Percentiles rank a stretch among this genome's conserved stretches.
phyloP scores from a whole-genome alignment of 176 grass and related monocot genomes.

The Oryza glumipatula region DNA sequence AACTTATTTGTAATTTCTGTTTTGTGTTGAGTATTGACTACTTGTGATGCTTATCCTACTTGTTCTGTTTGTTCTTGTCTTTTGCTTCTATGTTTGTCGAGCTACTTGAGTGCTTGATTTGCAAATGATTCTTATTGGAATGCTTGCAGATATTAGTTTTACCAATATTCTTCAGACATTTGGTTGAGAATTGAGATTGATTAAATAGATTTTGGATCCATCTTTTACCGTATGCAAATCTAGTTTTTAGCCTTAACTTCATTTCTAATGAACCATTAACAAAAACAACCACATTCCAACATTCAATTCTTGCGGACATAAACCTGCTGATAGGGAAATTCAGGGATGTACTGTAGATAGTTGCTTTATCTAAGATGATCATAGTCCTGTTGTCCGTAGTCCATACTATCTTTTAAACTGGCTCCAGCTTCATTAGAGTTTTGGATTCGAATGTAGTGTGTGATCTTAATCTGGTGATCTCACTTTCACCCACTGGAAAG shows the following conservation, averaged over 20 bases:
- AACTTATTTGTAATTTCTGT: slow-evolving; percentile 39
- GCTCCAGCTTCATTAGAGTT: background rate
- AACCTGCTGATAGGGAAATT: background rate
- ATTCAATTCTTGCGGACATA: background rate
- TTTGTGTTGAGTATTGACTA: slow-evolving; percentile 27
- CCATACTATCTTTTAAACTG: background rate
- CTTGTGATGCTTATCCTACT: background rate
- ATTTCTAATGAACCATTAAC: background rate
- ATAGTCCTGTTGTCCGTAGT: background rate
- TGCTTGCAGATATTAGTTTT: background rate
- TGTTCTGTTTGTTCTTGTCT: background rate
- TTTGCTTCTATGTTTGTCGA: background rate
- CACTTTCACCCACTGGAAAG: background rate
- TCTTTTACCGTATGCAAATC: slow-evolving; percentile 17
- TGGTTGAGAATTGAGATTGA: background rate
- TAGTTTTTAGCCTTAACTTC: slow-evolving; percentile 1
- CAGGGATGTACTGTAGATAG: background rate
- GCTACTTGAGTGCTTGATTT: background rate
- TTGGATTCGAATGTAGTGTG: background rate
- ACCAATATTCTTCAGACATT: background rate
- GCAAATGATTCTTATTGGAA: background rate
- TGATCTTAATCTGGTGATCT: background rate
- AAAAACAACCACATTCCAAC: background rate
- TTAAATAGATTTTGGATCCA: background rate
- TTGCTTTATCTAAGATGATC: background rate